These are phyloP conservation scores for Davidsoniella australis DNA, from an alignment of 2,329 filamentous ascomycete genomes.

Conservation along the genomic window DNA sequence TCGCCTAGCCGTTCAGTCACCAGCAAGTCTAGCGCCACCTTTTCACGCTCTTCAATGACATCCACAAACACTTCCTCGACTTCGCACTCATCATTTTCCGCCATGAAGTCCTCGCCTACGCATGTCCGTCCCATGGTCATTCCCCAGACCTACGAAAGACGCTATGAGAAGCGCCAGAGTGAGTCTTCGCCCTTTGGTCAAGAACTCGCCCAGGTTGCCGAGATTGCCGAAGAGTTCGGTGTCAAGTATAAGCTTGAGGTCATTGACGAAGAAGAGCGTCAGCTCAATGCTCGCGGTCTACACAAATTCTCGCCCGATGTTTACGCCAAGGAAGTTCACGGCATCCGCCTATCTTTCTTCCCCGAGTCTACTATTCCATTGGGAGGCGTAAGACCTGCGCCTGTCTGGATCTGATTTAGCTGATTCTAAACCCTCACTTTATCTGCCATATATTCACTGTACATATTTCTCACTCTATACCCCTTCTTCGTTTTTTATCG, in stretches of 20 bases:
- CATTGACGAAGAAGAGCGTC: slow-evolving; percentile 56
- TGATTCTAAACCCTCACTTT: not conserved
- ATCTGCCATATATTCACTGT: slow-evolving; percentile 5
- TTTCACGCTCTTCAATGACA: slow-evolving; percentile 16
- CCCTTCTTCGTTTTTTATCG: not conserved
- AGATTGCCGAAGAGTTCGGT: slow-evolving; percentile 78
- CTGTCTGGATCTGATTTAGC: slow-evolving; percentile 32
- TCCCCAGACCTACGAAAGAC: slow-evolving; percentile 22
- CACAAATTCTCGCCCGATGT: slow-evolving; percentile 61
- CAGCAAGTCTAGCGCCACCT: slow-evolving; percentile 13
- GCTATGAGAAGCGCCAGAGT: slow-evolving; percentile 16
- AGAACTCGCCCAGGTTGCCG: slow-evolving; percentile 81
- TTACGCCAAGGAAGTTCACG: slow-evolving; percentile 67
- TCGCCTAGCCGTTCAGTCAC: slow-evolving; percentile 25
- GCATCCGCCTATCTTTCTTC: slow-evolving; percentile 47
- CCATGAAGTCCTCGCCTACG: slow-evolving; percentile 18
- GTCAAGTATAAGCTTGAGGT: slow-evolving; percentile 40
- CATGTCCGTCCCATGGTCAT: slow-evolving; percentile 19
- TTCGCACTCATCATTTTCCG: slow-evolving; percentile 13
- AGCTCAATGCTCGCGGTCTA: slow-evolving; percentile 53
- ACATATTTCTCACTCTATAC: not conserved
- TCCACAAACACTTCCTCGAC: slow-evolving; percentile 2
- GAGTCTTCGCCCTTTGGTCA: slow-evolving; percentile 62
- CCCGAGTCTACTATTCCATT: slow-evolving; percentile 17
- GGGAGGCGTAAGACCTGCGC: slow-evolving; percentile 15